Conservation (phyloP, 169 alveolate species). For the Cyclospora cayetanensis region DNA sequence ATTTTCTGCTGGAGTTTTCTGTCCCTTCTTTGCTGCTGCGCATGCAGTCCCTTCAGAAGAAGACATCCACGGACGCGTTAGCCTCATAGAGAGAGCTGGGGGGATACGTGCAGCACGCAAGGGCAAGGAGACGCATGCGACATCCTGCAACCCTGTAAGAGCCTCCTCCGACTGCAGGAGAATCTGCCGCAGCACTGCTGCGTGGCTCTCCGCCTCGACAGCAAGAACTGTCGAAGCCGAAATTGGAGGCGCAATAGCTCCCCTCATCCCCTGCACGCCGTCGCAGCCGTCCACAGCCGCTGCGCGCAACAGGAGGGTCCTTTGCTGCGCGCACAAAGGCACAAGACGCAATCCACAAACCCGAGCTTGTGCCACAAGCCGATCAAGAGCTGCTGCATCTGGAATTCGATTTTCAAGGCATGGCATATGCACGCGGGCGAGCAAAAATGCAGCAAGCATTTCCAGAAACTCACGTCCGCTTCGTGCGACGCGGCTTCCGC, state of each 20-base stretch:
- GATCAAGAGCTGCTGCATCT: no score
- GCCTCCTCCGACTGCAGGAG: conserved; percentile 18
- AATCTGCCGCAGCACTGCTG: conserved; percentile 32
- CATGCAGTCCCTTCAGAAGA: background rate
- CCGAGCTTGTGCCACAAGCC: no score
- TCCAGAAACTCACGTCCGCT: conserved; percentile 29
- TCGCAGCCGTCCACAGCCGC: conserved; percentile 63
- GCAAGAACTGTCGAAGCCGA: conserved; percentile 48
- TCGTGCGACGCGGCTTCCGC: background rate
- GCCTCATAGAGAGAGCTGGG: conserved; percentile 12
- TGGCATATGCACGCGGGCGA: no score
- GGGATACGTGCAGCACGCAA: conserved; percentile 30
- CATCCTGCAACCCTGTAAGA: background rate
- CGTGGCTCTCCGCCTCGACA: conserved; percentile 34
- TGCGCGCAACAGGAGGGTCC: conserved; percentile 53
- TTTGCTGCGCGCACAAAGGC: conserved; percentile 10
- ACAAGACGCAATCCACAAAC: background rate
- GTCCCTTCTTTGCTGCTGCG: background rate
- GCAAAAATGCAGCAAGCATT: no score
- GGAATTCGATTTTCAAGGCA: no score
- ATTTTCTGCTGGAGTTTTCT: background rate
- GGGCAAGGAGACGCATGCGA: conserved; percentile 27
- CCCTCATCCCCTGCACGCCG: background rate
- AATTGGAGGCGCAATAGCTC: conserved; percentile 1
- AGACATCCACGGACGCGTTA: background rate